These are phyloP conservation scores for Aspergillus quadricinctus DNA, from an alignment of 2,329 filamentous ascomycete genomes.

Conservation along the genomic window DNA sequence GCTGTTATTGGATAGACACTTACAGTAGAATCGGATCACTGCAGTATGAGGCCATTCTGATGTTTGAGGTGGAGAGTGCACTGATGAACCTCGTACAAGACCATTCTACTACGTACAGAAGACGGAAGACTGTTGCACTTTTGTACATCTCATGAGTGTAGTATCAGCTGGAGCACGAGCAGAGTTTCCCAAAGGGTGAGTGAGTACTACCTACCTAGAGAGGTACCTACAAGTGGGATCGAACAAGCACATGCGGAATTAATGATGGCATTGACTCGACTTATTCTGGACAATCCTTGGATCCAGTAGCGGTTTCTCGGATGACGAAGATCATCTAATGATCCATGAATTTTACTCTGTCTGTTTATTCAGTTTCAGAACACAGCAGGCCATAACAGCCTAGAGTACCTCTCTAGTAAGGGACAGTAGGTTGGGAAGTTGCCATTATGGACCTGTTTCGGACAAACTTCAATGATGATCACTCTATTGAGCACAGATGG, in stretches of 20 bases:
- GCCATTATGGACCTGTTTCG: not conserved
- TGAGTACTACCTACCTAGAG: not conserved
- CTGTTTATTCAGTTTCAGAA: too few species aligned
- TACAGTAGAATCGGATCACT: not conserved
- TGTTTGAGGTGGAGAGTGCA: not conserved
- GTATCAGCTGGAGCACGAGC: not conserved
- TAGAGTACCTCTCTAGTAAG: too few species aligned
- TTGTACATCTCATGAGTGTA: too few species aligned
- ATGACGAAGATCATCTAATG: not conserved
- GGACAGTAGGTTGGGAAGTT: not conserved
- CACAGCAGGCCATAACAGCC: too few species aligned
- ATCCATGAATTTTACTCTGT: not conserved
- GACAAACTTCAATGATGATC: not conserved
- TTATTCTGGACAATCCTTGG: not conserved
- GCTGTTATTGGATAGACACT: not conserved
- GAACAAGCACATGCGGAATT: not conserved
- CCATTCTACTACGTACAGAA: not conserved
- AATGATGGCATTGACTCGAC: not conserved
- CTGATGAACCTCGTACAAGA: not conserved
- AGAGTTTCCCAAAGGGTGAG: not conserved
- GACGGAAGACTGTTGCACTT: not conserved
- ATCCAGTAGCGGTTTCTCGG: not conserved
- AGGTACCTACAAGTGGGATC: not conserved
- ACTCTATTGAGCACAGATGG: not conserved
- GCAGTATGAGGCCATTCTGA: not conserved